A percentile compares a stretch with the other conserved stretches of the same genome.
phyloP scores from a whole-genome alignment of 257 asterid species.

The Ajuga chamaepitys region DNA sequence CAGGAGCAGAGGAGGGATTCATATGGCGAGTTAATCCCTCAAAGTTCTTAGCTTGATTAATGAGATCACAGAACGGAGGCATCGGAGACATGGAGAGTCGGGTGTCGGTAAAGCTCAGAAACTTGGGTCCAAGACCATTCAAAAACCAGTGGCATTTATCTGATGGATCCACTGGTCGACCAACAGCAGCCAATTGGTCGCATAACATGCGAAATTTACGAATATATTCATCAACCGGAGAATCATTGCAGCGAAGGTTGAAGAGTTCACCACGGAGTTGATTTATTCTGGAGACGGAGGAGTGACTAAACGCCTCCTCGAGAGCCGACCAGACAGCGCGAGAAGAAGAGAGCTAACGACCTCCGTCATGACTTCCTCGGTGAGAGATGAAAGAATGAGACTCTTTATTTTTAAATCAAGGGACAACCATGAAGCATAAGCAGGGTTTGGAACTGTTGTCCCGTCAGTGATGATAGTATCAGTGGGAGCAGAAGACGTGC shows the following conservation, averaged over 20 bases:
- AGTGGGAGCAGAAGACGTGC: background rate
- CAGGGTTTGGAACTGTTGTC: background rate
- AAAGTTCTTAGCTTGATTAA: too few species aligned
- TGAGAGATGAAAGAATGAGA: background rate
- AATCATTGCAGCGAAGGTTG: too few species aligned
- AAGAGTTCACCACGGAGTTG: background rate
- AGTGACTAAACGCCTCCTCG: too few species aligned
- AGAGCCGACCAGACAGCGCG: too few species aligned
- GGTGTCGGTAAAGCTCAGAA: too few species aligned
- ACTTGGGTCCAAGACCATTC: too few species aligned
- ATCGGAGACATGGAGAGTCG: background rate
- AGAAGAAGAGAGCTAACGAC: too few species aligned
- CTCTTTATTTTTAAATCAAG: too few species aligned
- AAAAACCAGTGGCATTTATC: too few species aligned
- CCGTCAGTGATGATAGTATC: background rate
- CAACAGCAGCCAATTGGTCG: background rate
- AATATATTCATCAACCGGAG: background rate
- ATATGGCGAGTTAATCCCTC: background rate
- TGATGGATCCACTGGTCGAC: background rate
- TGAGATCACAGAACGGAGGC: background rate
- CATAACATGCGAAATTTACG: background rate
- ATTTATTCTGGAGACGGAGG: too few species aligned
- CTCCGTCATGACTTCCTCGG: background rate
- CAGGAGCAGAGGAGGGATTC: background rate
- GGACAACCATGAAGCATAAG: too few species aligned